Percentiles rank a stretch among this genome's conserved stretches.
These are phyloP conservation scores for Candida palmyrensis DNA, from an alignment of 805 yeast genomes.

Conservation along the genomic window DNA sequence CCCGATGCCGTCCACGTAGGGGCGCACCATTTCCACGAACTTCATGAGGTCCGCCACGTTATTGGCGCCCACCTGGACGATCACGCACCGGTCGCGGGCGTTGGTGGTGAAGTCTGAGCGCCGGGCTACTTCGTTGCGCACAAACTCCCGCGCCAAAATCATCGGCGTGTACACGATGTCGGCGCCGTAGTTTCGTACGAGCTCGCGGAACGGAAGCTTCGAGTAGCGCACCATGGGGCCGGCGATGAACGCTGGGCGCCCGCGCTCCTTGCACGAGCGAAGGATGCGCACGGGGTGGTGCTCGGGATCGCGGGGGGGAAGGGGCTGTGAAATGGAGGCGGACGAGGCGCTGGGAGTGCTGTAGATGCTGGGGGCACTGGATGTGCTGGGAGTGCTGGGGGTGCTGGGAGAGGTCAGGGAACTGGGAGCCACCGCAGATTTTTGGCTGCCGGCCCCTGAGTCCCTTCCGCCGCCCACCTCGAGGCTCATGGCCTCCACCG, in stretches of 20 bases:
- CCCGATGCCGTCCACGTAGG: slow-evolving; percentile 90
- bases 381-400: too few relatives aligned
- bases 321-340: too few relatives aligned
- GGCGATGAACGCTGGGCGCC: slow-evolving; percentile 36
- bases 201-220: slow-evolving; percentile 83
- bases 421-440: too few relatives aligned
- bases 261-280: slow-evolving; percentile 16
- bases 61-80: slow-evolving; percentile 89
- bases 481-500: too few relatives aligned
- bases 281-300: slow-evolving; percentile 33
- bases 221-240: slow-evolving; percentile 99
- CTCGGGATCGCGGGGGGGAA: slow-evolving; percentile 18
- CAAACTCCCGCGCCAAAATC: slow-evolving; percentile 95
- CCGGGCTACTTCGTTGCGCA: slow-evolving; percentile 76
- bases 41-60: slow-evolving; percentile 76
- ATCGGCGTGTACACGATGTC: slow-evolving; percentile 93
- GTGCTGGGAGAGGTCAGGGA: too few relatives aligned
- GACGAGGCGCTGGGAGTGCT: too few relatives aligned
- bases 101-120: slow-evolving; percentile 82
- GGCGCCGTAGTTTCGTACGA: slow-evolving; percentile 61
- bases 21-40: slow-evolving; percentile 84
- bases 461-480: too few relatives aligned
- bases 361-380: too few relatives aligned
- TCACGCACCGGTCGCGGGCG: slow-evolving; percentile 58
- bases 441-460: too few relatives aligned